Base-by-base conservation (phyloP, 2,329 filamentous ascomycete genomes). In the Hymenoscyphus albidus region DNA sequence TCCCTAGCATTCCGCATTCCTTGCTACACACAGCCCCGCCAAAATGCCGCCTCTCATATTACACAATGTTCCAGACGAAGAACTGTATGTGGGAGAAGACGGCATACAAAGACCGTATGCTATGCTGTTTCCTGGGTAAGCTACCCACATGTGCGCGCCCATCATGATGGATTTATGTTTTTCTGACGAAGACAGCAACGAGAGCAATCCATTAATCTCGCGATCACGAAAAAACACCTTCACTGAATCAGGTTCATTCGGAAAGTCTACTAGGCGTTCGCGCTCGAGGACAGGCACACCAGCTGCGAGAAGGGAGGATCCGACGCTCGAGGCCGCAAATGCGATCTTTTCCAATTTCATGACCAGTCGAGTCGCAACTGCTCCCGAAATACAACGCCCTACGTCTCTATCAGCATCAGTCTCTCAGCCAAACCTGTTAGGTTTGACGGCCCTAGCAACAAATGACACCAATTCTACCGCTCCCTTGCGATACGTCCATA, bases 21-120 rank as follows among this genome's bases (percentile, higher is more conserved):
- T 38, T 31, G n/a, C 32, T 39, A 12, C 32, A 55, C 18, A n/a
- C 38, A 27, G 1, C 35, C 64, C 59, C 54, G 40, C 31, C 59
- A 73, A 68, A 69, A 88, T 88, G 85, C 82, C 85, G 64, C 87
- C 87, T 70, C 79, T 89, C 64, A 88, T 89, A 72, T 78, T 89
- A 40, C 87, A 89, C 74, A 88, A 88, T 74, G 87, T 89, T 68
- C 86, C 86, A 64, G 86, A 89, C 69, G 86, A 89, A 60, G 87
- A 89, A 74, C 83, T 86, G 59, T 89, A 88, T 74, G 78, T 85
- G 5, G 87, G 87, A 64, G 85, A 88, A 62, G 87, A 89, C 76
- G 87, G 87, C 67, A 74, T 88, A 68, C 84, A 85, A 75, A 79
- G 87, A 67, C 87, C 87, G 1, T 89, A 88, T 73, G 87, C 86